Conservation (phyloP, 2,329 filamentous ascomycete genomes). For the Myriosclerotinia curreyana region DNA sequence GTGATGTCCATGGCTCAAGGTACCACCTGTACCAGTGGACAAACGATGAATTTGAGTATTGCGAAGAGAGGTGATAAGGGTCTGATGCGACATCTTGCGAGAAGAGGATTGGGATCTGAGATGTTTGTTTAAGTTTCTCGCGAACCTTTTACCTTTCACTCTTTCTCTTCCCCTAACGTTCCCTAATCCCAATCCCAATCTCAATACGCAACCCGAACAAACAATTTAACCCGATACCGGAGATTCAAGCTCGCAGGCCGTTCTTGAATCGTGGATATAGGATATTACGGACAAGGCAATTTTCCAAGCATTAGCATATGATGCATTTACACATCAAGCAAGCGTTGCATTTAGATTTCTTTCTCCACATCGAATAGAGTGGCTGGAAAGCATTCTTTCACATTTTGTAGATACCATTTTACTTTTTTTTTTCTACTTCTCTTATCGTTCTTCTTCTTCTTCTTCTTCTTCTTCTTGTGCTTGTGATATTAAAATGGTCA, state of each 20-base stretch:
- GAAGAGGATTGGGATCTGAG: not conserved
- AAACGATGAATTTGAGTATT: constrained; percentile 44
- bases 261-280: constrained; percentile 1
- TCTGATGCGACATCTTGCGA: not conserved
- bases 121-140: not conserved
- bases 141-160: not conserved
- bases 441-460: too few species aligned
- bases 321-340: not conserved
- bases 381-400: not conserved
- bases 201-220: too few species aligned
- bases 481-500: too few species aligned
- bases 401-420: not conserved
- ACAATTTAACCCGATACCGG: not conserved
- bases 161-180: too few species aligned
- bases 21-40: constrained; percentile 46
- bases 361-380: not conserved
- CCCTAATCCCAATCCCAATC: too few species aligned
- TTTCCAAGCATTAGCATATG: not conserved
- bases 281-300: not conserved
- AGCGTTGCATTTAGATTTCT: not conserved
- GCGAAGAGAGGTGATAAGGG: constrained; percentile 20
- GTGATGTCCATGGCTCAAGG: constrained; percentile 46
- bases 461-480: too few species aligned
- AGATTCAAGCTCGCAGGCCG: constrained; percentile 10
- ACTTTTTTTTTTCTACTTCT: not conserved